Evolutionary conservation across 441 rosid genomes (phyloP).

Genomic region (Manihot esculenta): DNA sequence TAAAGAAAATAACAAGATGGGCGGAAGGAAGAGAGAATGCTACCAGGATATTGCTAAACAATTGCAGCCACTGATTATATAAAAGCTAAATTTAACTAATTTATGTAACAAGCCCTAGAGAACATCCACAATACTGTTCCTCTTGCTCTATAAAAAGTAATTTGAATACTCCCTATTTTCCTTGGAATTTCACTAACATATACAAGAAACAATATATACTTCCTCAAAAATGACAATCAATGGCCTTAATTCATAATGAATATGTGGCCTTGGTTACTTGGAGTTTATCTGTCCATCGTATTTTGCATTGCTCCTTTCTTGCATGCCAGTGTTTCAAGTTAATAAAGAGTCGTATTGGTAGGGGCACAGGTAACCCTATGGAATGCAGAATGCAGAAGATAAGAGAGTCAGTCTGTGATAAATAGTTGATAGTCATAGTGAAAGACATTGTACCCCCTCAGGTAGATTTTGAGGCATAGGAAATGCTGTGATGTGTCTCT

Average conservation of each 20-base stretch:
- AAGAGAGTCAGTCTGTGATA: slow-evolving; percentile 23
- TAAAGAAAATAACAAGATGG: neutral
- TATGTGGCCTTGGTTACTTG: slow-evolving; percentile 22
- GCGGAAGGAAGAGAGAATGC: neutral
- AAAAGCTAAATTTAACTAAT: slow-evolving; percentile 29
- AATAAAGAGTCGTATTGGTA: slow-evolving; percentile 4
- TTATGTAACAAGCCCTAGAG: slow-evolving; percentile 31
- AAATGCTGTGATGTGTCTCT: slow-evolving; percentile 62
- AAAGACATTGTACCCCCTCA: slow-evolving; percentile 80
- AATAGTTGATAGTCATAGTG: slow-evolving; percentile 48
- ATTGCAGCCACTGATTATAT: slow-evolving; percentile 20
- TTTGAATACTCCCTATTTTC: slow-evolving; percentile 37
- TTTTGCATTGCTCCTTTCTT: slow-evolving; percentile 28
- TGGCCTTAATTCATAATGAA: slow-evolving; percentile 30
- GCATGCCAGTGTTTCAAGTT: slow-evolving; percentile 21
- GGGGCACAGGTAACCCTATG: slow-evolving; percentile 16
- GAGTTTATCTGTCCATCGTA: slow-evolving; percentile 24
- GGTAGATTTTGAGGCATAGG: slow-evolving; percentile 77
- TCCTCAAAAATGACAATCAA: slow-evolving; percentile 39
- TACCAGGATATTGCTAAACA: slow-evolving; percentile 12
- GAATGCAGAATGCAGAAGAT: slow-evolving; percentile 28
- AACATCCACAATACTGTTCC: slow-evolving; percentile 32
- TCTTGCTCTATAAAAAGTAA: slow-evolving; percentile 27
- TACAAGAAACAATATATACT: slow-evolving; percentile 50
- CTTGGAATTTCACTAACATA: slow-evolving; percentile 40